Evolutionary conservation across 805 yeast species (phyloP).

Genomic region (Barnettozyma populi): DNA sequence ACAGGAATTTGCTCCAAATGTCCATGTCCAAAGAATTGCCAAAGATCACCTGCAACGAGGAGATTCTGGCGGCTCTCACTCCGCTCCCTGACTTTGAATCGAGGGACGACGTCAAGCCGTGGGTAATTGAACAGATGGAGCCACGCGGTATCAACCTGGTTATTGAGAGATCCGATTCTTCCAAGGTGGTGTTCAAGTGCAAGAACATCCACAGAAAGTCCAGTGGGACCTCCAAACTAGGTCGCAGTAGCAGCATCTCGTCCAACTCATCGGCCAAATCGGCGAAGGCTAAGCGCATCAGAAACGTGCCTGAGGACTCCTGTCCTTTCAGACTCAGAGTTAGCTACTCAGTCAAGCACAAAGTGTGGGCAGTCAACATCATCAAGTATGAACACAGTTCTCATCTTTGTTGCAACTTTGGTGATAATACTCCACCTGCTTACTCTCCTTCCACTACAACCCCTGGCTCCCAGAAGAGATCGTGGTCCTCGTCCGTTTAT

Average conservation of each 20-base stretch:
- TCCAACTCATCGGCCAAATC: neutral
- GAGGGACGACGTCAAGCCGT: conserved; percentile 25
- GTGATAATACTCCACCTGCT: conserved; percentile 8
- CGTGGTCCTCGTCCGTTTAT: conserved; percentile 14
- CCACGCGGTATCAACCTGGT: conserved; percentile 23
- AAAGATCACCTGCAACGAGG: conserved; percentile 19
- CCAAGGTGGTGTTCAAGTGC: conserved; percentile 30
- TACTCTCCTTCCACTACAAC: conserved; percentile 12
- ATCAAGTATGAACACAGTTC: conserved; percentile 23
- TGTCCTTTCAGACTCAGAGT: conserved; percentile 28
- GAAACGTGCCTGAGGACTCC: conserved; percentile 21
- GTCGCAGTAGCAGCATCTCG: neutral
- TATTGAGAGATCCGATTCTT: conserved; percentile 29
- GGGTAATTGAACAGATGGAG: conserved; percentile 21
- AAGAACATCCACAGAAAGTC: conserved; percentile 25
- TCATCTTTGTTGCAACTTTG: conserved; percentile 22
- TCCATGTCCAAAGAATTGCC: neutral
- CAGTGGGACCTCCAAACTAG: conserved; percentile 9
- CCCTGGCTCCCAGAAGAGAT: conserved; percentile 18
- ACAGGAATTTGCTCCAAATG: neutral
- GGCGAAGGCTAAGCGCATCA: conserved; percentile 14
- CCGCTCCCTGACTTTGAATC: conserved; percentile 23
- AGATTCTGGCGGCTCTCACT: conserved; percentile 20
- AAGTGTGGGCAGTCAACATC: conserved; percentile 22
- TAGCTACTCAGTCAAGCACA: conserved; percentile 23